Evolutionary conservation across 2,329 filamentous ascomycete genomes (phyloP).

Genomic region (Venturia asperata): DNA sequence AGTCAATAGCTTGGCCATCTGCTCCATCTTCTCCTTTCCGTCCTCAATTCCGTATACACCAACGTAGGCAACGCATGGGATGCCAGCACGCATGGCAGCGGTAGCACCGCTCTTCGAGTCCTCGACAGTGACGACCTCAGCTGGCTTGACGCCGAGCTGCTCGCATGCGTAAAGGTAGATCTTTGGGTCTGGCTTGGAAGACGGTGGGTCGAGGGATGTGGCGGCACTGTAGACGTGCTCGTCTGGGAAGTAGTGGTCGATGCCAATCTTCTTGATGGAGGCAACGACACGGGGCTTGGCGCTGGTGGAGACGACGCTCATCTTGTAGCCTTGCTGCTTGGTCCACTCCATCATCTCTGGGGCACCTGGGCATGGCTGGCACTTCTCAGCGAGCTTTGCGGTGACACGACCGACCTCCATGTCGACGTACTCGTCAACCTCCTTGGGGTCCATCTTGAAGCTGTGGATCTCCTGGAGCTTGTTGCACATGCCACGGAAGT

Average conservation of each 20-base stretch:
- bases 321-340: slow-evolving; percentile 55
- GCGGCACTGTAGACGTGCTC: slow-evolving; percentile 76
- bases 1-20: slow-evolving; percentile 44
- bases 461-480: slow-evolving; percentile 68
- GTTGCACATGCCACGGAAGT: slow-evolving; percentile 86
- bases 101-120: slow-evolving; percentile 77
- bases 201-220: slow-evolving; percentile 68
- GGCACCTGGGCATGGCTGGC: slow-evolving; percentile 62
- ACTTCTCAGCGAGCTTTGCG: slow-evolving; percentile 63
- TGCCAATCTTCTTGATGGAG: slow-evolving; percentile 69
- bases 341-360: slow-evolving; percentile 62
- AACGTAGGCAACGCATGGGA: slow-evolving; percentile 77
- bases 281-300: slow-evolving; percentile 72
- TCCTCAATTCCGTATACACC: slow-evolving; percentile 56
- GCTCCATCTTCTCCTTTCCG: slow-evolving; percentile 54
- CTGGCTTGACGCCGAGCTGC: slow-evolving; percentile 61
- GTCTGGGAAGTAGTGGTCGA: slow-evolving; percentile 71
- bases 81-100: slow-evolving; percentile 68
- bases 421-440: slow-evolving; percentile 66
- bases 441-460: slow-evolving; percentile 60
- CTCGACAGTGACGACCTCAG: slow-evolving; percentile 74
- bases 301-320: slow-evolving; percentile 76
- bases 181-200: slow-evolving; percentile 83
- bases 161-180: slow-evolving; percentile 76
- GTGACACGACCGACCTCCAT: slow-evolving; percentile 80